Base-by-base conservation (phyloP, 1,284 basidiomycete species). In the Lentinula novae-zelandiae region DNA sequence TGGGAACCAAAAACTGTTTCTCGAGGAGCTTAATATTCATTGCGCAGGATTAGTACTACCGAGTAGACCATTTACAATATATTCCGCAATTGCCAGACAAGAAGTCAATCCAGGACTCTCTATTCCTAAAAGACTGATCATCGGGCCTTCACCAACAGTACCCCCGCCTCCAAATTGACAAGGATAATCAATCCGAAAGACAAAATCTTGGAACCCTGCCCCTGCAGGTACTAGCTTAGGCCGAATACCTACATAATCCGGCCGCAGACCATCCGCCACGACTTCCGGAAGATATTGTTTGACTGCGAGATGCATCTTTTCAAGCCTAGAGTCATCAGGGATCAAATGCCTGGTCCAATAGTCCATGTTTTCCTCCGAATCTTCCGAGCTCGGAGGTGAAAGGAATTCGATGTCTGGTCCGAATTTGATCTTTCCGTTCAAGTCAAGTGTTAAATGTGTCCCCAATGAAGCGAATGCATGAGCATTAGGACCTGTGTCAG, bases 351-450 rank as follows among this genome's bases (percentile, higher is more conserved):
- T 75, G 48, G 77, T 78, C 95, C 95, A 96, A 71, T 92, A 95
- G 65, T 94, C 90, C 1, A 80, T 33, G 27, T 55, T 74, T 53
- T 81, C 75, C 9, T 76, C 74, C 50, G 83, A 79, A 17, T 82
- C 73, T 52, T 74, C 71, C 15, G 72, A 69, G 8, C 65, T 48
- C 61, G 80, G 78, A 0, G 85, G 82, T 5, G 82, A 81, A 68
- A 98, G 80, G 87, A 93, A 95, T 70, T 98, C 90, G 7, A 96
- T 82, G 69, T 98, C 95, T 2, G 96, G 97, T 0, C 96, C 96
- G 71, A 99, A 99, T 27, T 87, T 85, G 56, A 99, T 82, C 66
- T 92, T 91, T 0, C 93, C 92, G 58, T 91, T 83, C 62, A 99
- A 72, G 73, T 96, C 93, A 48, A 99, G 76, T 6, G 95, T 97